phyloP scores from a whole-genome alignment of 371 early-diverging fungal genomes.

The Sanchytrium tribonematis region DNA sequence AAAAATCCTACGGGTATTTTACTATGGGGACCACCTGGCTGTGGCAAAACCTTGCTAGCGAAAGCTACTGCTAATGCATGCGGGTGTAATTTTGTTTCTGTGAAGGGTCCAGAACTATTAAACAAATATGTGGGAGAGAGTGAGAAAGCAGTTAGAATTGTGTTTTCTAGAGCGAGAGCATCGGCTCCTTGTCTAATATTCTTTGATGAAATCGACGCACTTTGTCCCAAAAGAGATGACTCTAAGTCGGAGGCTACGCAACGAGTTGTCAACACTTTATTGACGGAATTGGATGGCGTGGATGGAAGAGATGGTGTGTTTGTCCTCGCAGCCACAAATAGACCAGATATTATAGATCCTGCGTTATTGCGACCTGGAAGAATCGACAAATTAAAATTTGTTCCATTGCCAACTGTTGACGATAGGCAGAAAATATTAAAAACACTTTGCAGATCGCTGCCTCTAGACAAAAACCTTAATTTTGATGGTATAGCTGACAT shows the following conservation, averaged over 20 bases:
- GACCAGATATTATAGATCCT: slow-evolving; percentile 91
- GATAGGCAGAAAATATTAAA: slow-evolving; percentile 69
- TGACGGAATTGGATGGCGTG: slow-evolving; percentile 95
- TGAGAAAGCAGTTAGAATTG: slow-evolving; percentile 86
- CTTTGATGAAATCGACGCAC: slow-evolving; percentile 98
- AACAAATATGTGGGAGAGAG: slow-evolving; percentile 99
- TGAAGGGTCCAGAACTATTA: slow-evolving; percentile 95
- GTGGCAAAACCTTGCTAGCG: slow-evolving; percentile 96
- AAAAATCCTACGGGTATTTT: slow-evolving; percentile 77
- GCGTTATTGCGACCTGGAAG: slow-evolving; percentile 97
- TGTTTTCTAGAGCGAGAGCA: slow-evolving; percentile 86
- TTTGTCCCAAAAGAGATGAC: slow-evolving; percentile 36
- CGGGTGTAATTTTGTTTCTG: slow-evolving; percentile 89
- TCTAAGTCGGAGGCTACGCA: slow-evolving; percentile 51
- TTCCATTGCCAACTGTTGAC: slow-evolving; percentile 53
- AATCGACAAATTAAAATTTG: slow-evolving; percentile 83
- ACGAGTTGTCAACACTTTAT: slow-evolving; percentile 87
- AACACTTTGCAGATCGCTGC: slow-evolving; percentile 46
- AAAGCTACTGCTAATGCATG: slow-evolving; percentile 93
- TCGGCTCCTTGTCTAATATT: slow-evolving; percentile 88
- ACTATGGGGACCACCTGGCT: slow-evolving; percentile 97
- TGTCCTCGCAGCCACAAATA: slow-evolving; percentile 96
- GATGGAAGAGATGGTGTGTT: slow-evolving; percentile 68
- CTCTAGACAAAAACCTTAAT: slow-evolving; percentile 35
- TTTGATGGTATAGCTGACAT: slow-evolving; percentile 38